Evolutionary conservation across 177 flowering plant genomes (phyloP), one percentile per base, ranked within the genome.

Genomic region (Telopea speciosissima): DNA sequence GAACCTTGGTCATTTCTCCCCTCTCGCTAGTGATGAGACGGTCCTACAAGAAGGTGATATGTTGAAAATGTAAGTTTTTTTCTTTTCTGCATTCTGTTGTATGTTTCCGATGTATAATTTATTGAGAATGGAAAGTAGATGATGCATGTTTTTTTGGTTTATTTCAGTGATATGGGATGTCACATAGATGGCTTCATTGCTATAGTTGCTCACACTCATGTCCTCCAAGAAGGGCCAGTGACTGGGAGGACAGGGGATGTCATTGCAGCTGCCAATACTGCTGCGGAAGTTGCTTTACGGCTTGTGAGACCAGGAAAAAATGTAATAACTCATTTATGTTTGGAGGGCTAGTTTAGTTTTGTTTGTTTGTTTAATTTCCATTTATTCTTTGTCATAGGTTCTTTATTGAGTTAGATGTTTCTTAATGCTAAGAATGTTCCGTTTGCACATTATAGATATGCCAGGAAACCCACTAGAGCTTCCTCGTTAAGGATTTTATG

Each of bases 151-250:
- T 19, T 12, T 73, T n/a, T 25, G 12, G 24, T 21, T 62, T 63
- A 45, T 36, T 81, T 67, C 85, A 95, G 97, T 69, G 99, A 92
- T 78, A 80, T 92, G 91, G 99, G 97, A 9, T 95, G 97, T 61
- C 97, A 92, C 70, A 92, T 92, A 5, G 99, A 95, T 83, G 99
- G 99, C 17, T 91, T 95, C 66, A 92, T 95, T 74, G 94, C 94
- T 33, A 88, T 88, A 12, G 97, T 91, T 28, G 99, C 85, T 1
- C 99, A 92, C 52, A 95, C 97, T 13, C 94, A 91, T 86, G 94
- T 87, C 65, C 83, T 95, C 70, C 97, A 89, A 69, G 81, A 73
- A 40, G 99, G 94, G 21, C 93, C 97, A 12, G 85, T 95, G 19
- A 87, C 85, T 0, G 99, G 99, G 0, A 84, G 91, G 70, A 87